Evolutionary conservation across 148 eudicot species (phyloP).

Genomic region (Camellia granthamiana): DNA sequence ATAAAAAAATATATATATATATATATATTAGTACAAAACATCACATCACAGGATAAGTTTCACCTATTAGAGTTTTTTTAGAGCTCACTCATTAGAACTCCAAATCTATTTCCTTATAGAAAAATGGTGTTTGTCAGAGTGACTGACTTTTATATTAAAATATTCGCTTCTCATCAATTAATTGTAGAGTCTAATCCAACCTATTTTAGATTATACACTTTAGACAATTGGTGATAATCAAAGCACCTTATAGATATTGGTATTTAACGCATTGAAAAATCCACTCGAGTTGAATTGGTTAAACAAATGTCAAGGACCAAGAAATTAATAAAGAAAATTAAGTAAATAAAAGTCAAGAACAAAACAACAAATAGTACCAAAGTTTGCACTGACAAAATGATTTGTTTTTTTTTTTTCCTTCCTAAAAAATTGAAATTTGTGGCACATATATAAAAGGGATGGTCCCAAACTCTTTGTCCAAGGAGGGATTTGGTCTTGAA

Average conservation of each 20-base stretch:
- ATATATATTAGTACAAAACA: too few relatives aligned
- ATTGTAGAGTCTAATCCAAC: too few relatives aligned
- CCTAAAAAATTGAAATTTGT: background rate
- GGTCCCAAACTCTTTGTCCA: slow-evolving; percentile 4
- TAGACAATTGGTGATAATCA: background rate
- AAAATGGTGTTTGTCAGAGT: too few relatives aligned
- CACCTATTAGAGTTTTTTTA: too few relatives aligned
- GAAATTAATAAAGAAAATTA: background rate
- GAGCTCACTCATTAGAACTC: too few relatives aligned
- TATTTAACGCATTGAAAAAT: background rate
- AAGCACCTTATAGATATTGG: too few relatives aligned
- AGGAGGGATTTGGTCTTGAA: background rate
- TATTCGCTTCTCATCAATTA: too few relatives aligned
- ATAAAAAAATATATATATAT: too few relatives aligned
- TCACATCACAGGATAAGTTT: too few relatives aligned
- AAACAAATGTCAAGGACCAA: background rate
- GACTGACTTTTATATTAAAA: too few relatives aligned
- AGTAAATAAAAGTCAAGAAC: background rate
- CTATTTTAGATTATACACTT: too few relatives aligned
- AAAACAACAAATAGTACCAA: background rate
- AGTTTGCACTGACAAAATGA: background rate
- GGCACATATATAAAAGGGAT: background rate
- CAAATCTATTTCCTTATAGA: too few relatives aligned
- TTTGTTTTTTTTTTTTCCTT: background rate
- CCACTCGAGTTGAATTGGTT: background rate